Base-by-base conservation (phyloP, 202 grass and related monocot species). In the Digitaria exilis region DNA sequence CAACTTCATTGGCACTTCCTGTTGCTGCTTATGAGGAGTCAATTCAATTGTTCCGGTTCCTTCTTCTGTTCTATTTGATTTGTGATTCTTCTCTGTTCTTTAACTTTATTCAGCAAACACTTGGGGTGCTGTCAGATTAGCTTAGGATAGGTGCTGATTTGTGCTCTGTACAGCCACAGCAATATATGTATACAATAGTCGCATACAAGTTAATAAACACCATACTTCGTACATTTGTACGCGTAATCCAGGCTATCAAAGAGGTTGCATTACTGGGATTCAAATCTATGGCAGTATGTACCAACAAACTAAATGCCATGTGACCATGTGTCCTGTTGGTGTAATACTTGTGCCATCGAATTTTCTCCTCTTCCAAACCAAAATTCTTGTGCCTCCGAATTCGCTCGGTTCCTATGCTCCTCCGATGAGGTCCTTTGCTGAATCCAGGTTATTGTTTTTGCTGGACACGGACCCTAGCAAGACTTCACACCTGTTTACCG, bases 1-100 rank as follows among this genome's bases (percentile, higher is more conserved):
- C 48, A 92, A 94, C 69, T 91, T 79, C 69, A 79, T 87, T 35
- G 94, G 88, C 44, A 84, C 59, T 39, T 87, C 39, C 72, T n/a
- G 39, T 62, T 92, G 65, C 45, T 89, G 81, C 12, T 78, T 34
- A 61, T 89, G 54, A 88, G 39, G 15, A 45, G 13, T 28, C 54
- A 43, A 25, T 76, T 8, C 17, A 9, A 63, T 32, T 61, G 74
- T 5, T 18, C 15, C 4, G 2, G 2, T 17, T 55, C 44, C 43
- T 17, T 30, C 4, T 59, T 19, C 1, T 42, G 2, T 32, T 32
- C 2, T 44, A 14, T 44, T 26, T 44, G 15, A 30, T 45, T 13
- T 60, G 66, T 76, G 34, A 44, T 76, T 76, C n/a, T 19, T 28
- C 25, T 61, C n/a, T 73, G 25, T 65, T 55, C 22, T 77, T 45